Evolutionary conservation across 257 asterid genomes (phyloP).

Genomic region (Forsythia suspensa): DNA sequence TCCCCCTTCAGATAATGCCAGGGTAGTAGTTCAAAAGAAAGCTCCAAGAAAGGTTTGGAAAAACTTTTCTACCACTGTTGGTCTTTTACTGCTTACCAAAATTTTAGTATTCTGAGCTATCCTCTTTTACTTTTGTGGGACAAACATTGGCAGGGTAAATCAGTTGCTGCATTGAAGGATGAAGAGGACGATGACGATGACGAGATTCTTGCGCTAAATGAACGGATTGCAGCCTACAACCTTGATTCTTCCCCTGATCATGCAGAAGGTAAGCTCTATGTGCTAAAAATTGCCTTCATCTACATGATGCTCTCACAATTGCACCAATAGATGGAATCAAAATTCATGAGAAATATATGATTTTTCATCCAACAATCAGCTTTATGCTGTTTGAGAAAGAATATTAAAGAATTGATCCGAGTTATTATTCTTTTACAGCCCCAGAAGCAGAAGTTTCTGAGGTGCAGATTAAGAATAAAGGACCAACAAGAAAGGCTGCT

Average conservation of each 20-base stretch:
- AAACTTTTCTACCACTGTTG: not conserved
- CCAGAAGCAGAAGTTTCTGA: constrained; percentile 45
- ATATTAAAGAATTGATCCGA: not conserved
- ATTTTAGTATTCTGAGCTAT: not conserved
- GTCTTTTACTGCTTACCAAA: not conserved
- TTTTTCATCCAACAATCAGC: not conserved
- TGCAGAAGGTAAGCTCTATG: constrained; percentile 48
- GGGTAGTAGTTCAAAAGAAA: constrained; percentile 64
- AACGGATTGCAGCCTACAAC: constrained; percentile 83
- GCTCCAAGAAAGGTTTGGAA: constrained; percentile 65
- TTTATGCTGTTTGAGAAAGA: not conserved
- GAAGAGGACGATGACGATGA: constrained; percentile 56
- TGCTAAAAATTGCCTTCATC: not conserved
- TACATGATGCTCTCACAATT: not conserved
- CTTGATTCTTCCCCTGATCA: constrained; percentile 83
- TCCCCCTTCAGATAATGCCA: constrained; percentile 39
- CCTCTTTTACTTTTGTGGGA: not conserved
- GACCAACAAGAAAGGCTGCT: constrained; percentile 54
- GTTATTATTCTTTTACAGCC: constrained; percentile 26
- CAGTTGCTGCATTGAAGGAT: constrained; percentile 17
- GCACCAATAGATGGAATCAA: not conserved
- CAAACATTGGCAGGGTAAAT: constrained; percentile 44
- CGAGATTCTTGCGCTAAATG: constrained; percentile 64
- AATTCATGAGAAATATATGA: not conserved
- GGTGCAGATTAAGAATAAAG: constrained; percentile 39